Base-by-base conservation (phyloP, 73 alveolate genomes). In the Paramecium caudatum region DNA sequence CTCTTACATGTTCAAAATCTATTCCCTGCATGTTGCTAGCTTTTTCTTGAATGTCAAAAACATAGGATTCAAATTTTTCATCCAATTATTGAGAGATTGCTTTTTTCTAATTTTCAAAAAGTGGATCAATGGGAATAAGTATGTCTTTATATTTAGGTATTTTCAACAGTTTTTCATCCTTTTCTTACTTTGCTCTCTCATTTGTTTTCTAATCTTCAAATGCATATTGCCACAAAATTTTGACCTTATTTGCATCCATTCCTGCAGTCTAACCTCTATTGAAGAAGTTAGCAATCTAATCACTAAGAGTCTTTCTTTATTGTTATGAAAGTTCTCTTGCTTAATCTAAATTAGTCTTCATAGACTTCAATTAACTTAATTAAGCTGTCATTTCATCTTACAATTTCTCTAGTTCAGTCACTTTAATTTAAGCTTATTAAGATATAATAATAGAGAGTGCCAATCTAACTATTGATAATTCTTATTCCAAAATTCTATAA, bases 401-500 rank as follows among this genome's bases (percentile, higher is more conserved):
- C 21, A 41, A 45, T 39, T 34, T 74, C 46, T 74, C 62, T 10
- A 74, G 32, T 74, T 74, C 62, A 9, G 43, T 21, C 8, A 74
- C 47, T 37, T 47, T 74, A 3, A 41, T 9, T 27, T 37, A 23
- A 41, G 69, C 88, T 17, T 37, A 74, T 46, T 86, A 61, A 10
- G 43, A 23, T 1, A 49, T 86, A 19, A 85, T 62, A 41, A 86
- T 63, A 4, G 82, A 63, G 37, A 62, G 34, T 62, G 96, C 94
- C 15, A 95, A 91, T 70, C 96, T 91, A 65, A 95, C 95, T n/a
- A 93, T 93, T 49, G 81, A 90, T 23, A 95, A 92, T 61, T 95
- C 98, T 84, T 95, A 92, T 70, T 95, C 98, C 69, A 78, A 61
- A 47, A 95, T 91, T 69, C 98, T 93, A 84, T 91, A 91, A 80